Base-by-base conservation (phyloP, 148 eudicot genomes). In the Rhododendron griersonianum region DNA sequence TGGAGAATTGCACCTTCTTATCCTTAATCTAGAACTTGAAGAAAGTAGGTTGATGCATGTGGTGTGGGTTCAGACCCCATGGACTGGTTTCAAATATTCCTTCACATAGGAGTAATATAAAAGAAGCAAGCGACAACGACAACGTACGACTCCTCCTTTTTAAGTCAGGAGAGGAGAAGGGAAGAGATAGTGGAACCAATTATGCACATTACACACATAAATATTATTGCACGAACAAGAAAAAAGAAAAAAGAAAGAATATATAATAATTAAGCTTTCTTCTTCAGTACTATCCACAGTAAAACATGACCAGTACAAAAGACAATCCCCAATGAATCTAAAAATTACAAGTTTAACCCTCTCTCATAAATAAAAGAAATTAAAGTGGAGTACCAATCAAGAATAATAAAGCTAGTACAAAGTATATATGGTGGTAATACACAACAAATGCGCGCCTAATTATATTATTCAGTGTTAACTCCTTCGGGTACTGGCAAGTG, bases 131-230 rank as follows among this genome's bases (percentile, higher is more conserved):
- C 84, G 73, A 18, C 76, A 75, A 86, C 74, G 84, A 41, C 45
- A 41, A 41, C 7, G 45, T 33, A 2, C 2, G 2, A 51, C 19
- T 28, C 83, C 81, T 78, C 30, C 30, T 48, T 53, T 53, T 53
- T 47, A 15, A 55, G 61, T 84, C 23, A 28, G 37, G 8, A 39
- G 45, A 5, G 0, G 45, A 5, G 45, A 82, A 67, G 84, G 87
- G 88, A 63, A 35, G 37, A 35, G 37, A 63, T 91, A 86, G 93
- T 91, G 91, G 93, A 88, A 86, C 88, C 90, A 91, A 91, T 90
- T 88, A 91, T 88, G 83, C 83, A 82, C 90, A 57, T n/a, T n/a
- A 67, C 15, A 11, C 33, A 33, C 2, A 67, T 25, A 25, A n/a
- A 25, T 6, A 2, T 23, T 41, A 63, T 65, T 65, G 13, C 30